A percentile compares a stretch with the other conserved stretches of the same genome.
Conservation (phyloP, 108 stramenopile species). For the Fragilariopsis cylindrus region DNA sequence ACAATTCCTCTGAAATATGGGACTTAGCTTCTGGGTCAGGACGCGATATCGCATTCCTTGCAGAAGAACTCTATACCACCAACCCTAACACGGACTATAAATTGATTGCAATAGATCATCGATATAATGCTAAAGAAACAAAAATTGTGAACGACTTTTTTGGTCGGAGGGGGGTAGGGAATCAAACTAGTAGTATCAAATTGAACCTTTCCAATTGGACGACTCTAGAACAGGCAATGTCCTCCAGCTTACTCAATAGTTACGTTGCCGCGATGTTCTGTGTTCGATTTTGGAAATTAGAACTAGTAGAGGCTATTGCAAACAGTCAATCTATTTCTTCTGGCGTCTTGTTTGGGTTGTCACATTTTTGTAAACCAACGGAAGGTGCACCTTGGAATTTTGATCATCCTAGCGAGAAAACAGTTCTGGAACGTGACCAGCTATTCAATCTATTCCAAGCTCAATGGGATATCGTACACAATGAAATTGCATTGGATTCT, state of each 20-base stretch:
- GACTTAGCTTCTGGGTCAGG: constrained; percentile 84
- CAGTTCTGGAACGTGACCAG: constrained; percentile 67
- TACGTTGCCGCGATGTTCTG: constrained; percentile 43
- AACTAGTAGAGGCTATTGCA: constrained; percentile 42
- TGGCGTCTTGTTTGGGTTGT: constrained; percentile 64
- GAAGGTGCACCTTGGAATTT: constrained; percentile 65
- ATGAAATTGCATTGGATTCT: constrained; percentile 65
- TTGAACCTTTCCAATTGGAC: constrained; percentile 55
- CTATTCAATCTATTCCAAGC: constrained; percentile 50
- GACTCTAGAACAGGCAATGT: constrained; percentile 22
- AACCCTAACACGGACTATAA: constrained; percentile 28
- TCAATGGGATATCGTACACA: constrained; percentile 61
- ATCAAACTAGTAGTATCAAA: constrained; percentile 39
- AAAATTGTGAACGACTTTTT: constrained; percentile 57
- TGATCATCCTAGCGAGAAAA: constrained; percentile 76
- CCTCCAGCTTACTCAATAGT: background rate
- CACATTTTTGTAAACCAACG: constrained; percentile 77
- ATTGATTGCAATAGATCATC: constrained; percentile 72
- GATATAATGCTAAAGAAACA: constrained; percentile 60
- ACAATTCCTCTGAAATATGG: constrained; percentile 39
- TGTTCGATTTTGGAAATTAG: constrained; percentile 73
- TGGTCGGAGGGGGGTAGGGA: constrained; percentile 55
- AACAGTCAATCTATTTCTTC: constrained; percentile 15
- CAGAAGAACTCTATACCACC: constrained; percentile 58
- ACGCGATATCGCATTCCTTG: constrained; percentile 78